Percentiles rank a stretch among this genome's conserved stretches.
phyloP scores from a whole-genome alignment of 495 filamentous ascomycete genomes.

The Amniculicola lignicola region DNA sequence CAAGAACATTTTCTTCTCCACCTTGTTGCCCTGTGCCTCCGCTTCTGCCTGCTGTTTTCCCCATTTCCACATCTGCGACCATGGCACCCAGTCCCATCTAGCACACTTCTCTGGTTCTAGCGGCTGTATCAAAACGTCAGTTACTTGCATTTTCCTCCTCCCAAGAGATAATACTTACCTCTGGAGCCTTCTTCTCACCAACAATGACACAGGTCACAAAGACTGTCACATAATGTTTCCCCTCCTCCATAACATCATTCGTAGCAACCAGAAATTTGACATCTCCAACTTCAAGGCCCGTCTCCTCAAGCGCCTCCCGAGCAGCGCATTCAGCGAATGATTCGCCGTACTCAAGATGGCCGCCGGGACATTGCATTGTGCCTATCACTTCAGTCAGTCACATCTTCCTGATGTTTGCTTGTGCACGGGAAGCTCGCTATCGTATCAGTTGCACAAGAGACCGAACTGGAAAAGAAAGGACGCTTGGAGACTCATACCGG shows the following conservation, averaged over 20 bases:
- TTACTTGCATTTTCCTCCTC: neutral
- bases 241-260: constrained; percentile 56
- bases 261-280: constrained; percentile 53
- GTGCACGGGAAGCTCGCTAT: no score
- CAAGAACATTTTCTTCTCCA: constrained; percentile 49
- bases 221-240: constrained; percentile 65
- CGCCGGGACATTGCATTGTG: constrained; percentile 63
- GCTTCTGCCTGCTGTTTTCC: constrained; percentile 37
- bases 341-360: constrained; percentile 67
- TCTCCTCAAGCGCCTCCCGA: constrained; percentile 67
- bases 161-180: constrained; percentile 41
- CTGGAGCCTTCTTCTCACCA: constrained; percentile 46
- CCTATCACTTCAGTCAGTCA: constrained; percentile 41
- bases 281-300: constrained; percentile 53
- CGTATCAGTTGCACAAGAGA: neutral
- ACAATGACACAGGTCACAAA: constrained; percentile 52
- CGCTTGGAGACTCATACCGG: constrained; percentile 32
- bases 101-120: constrained; percentile 66
- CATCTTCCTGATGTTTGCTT: no score
- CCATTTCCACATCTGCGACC: constrained; percentile 45
- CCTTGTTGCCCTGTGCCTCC: constrained; percentile 11
- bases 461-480: neutral
- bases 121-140: constrained; percentile 23
- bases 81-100: constrained; percentile 59
- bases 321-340: constrained; percentile 54